A percentile compares a stretch with the other conserved stretches of the same genome.
Conservation (phyloP, 78 protist species). For the Pigoraptor vietnamica region DNA sequence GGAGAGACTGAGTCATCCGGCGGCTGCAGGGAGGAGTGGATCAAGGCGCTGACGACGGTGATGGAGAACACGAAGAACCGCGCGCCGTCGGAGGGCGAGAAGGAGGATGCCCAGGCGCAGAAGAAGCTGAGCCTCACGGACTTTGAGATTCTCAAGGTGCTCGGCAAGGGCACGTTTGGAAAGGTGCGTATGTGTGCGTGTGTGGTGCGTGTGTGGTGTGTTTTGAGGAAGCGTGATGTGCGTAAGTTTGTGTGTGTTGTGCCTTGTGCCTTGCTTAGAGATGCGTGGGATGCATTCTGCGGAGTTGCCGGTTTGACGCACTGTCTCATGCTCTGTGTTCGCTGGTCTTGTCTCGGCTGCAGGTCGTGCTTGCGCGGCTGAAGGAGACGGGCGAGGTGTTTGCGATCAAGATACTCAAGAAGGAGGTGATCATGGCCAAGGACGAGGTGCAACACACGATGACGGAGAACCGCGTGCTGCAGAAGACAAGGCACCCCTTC, state of each 20-base stretch:
- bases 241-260: too few relatives aligned
- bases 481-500: constrained; percentile 61
- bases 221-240: constrained; percentile 37
- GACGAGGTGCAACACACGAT: constrained; percentile 10
- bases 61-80: not conserved
- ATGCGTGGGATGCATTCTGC: too few relatives aligned
- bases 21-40: not conserved
- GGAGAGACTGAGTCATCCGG: too few relatives aligned
- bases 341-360: too few relatives aligned
- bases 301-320: too few relatives aligned
- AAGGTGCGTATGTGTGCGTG: too few relatives aligned
- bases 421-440: not conserved
- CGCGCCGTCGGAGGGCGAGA: not conserved
- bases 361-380: constrained; percentile 7
- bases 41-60: not conserved
- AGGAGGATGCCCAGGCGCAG: not conserved
- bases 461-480: constrained; percentile 19
- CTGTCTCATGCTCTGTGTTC: too few relatives aligned
- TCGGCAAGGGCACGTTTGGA: constrained; percentile 47
- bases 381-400: not conserved
- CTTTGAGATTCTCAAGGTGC: constrained; percentile 42
- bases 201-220: too few relatives aligned
- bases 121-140: constrained; percentile 11
- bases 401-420: constrained; percentile 31
- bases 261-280: too few relatives aligned